Conservation (phyloP, 2,329 filamentous ascomycete species). For the Aspergillus bombycis region DNA sequence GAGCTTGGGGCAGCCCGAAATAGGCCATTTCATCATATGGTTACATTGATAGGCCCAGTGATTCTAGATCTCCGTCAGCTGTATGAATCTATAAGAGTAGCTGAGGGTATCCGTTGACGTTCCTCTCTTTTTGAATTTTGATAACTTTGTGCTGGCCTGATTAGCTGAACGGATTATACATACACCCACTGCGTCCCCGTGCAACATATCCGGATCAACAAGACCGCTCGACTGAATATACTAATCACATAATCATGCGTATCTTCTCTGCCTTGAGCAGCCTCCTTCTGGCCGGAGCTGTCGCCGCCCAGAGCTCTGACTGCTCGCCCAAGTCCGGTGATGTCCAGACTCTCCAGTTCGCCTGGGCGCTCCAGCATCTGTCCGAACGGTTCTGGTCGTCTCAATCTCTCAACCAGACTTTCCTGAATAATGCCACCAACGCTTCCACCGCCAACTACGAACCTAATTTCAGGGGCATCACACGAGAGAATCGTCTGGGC, state of each 20-base stretch:
- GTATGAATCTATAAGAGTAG: conserved; percentile 17
- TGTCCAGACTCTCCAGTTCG: conserved; percentile 26
- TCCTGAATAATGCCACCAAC: conserved; percentile 25
- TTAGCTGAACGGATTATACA: background rate
- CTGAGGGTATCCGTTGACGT: background rate
- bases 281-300: conserved; percentile 26
- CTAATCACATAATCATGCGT: conserved; percentile 21
- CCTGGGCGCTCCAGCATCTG: conserved; percentile 28
- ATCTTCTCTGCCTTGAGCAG: conserved; percentile 20
- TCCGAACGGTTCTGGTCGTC: conserved; percentile 28
- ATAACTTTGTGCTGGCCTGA: background rate
- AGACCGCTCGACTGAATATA: background rate
- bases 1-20: background rate
- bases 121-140: background rate
- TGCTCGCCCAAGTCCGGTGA: conserved; percentile 28
- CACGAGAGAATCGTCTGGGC: conserved; percentile 28
- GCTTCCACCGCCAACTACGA: conserved; percentile 22
- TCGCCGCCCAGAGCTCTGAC: conserved; percentile 18
- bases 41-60: conserved; percentile 14
- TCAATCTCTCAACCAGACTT: conserved; percentile 27
- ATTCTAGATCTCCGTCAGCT: background rate
- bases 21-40: conserved; percentile 26
- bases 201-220: background rate
- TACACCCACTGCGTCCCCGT: background rate
- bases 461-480: conserved; percentile 29